Conservation (phyloP, 192 early-diverging fungal genomes). For the Linnemannia exigua region DNA sequence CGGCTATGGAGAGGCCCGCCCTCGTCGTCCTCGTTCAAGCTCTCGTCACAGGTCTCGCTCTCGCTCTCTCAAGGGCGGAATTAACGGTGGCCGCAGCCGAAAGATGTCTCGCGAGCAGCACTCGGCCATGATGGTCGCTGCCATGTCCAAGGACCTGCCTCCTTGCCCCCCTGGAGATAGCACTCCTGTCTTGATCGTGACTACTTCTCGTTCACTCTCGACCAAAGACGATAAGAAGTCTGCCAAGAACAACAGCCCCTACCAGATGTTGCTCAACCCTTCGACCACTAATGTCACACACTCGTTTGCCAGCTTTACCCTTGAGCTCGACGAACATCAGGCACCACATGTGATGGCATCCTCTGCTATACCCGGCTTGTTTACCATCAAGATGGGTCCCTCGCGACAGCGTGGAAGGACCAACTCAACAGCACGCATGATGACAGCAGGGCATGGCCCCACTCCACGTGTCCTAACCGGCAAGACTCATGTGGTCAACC, state of each 20-base stretch:
- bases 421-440: conserved; percentile 14
- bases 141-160: conserved; percentile 17
- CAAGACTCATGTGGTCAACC: background rate
- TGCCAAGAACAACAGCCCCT: conserved; percentile 41
- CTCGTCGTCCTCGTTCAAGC: background rate
- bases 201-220: background rate
- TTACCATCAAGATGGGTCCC: conserved; percentile 23
- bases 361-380: conserved; percentile 36
- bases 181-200: background rate
- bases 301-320: conserved; percentile 39
- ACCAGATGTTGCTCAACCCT: conserved; percentile 36
- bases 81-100: conserved; percentile 10
- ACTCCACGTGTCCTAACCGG: conserved; percentile 31
- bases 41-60: conserved; percentile 12
- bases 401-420: conserved; percentile 1
- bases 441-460: background rate
- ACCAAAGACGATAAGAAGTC: background rate
- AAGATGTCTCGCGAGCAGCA: conserved; percentile 14
- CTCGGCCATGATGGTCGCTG: background rate
- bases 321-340: conserved; percentile 42
- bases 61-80: conserved; percentile 24
- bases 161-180: background rate
- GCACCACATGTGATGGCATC: conserved; percentile 34
- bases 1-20: background rate
- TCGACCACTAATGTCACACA: conserved; percentile 49